A percentile compares a stretch with the other conserved stretches of the same genome.
These are phyloP conservation scores for Sarocladium brachiariae DNA, from an alignment of 2,329 filamentous ascomycete species.

Conservation along the genomic window DNA sequence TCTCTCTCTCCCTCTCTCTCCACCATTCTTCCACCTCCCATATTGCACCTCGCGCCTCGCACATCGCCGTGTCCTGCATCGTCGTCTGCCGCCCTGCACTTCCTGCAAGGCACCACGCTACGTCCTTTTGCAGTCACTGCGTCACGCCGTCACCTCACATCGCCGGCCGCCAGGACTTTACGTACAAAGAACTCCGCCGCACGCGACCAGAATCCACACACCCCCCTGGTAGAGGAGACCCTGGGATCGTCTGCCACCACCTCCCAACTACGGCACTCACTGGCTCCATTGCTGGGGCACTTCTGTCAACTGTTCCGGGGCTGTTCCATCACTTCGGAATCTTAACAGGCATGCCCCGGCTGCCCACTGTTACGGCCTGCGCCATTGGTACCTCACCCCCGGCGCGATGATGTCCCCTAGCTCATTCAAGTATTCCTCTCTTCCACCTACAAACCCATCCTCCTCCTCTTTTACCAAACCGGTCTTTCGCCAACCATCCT, in stretches of 20 bases:
- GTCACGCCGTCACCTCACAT: constrained; percentile 7
- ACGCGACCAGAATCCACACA: constrained; percentile 5
- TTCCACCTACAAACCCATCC: constrained; percentile 9
- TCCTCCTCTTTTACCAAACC: constrained; percentile 10
- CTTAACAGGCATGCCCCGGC: constrained; percentile 2
- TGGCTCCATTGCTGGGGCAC: constrained; percentile 3
- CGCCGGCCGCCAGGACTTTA: background rate
- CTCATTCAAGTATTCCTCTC: constrained; percentile 15
- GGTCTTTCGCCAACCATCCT: background rate
- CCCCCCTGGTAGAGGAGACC: constrained; percentile 3
- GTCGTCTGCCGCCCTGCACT: background rate
- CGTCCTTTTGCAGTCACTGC: constrained; percentile 3
- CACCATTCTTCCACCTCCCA: too few species aligned
- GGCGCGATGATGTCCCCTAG: constrained; percentile 17
- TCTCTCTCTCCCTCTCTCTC: background rate
- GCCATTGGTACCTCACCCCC: constrained; percentile 5
- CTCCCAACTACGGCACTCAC: background rate
- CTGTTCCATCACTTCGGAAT: constrained; percentile 5
- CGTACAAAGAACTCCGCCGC: constrained; percentile 8
- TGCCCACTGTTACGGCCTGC: constrained; percentile 4
- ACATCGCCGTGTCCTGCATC: background rate
- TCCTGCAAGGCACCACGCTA: constrained; percentile 3
- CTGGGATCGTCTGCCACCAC: constrained; percentile 6
- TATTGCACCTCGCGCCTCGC: background rate
- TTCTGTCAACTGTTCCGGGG: background rate